phyloP scores from a whole-genome alignment of 2,329 filamentous ascomycete genomes.

The Ophiostoma himal-ulmi region DNA sequence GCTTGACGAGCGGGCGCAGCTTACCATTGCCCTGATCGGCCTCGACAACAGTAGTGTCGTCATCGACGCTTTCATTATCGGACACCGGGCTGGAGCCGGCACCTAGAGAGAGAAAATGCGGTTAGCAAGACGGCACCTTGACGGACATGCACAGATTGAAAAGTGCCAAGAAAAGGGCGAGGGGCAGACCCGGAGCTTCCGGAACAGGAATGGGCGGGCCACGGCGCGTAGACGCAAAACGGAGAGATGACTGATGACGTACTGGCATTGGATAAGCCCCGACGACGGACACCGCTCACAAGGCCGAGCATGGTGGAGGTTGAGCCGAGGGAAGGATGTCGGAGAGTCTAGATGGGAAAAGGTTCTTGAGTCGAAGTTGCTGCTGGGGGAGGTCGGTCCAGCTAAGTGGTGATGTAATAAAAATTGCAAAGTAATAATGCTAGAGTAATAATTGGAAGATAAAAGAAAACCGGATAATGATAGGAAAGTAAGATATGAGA shows the following conservation, averaged over 20 bases:
- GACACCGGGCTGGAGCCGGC: conserved; percentile 40
- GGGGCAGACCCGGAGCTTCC: not conserved
- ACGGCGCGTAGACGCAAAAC: not conserved
- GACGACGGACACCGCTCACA: conserved; percentile 3
- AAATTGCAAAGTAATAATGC: not conserved
- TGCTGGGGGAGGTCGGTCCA: not conserved
- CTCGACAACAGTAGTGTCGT: conserved; percentile 77
- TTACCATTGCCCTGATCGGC: conserved; percentile 90
- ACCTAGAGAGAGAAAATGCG: conserved; percentile 18
- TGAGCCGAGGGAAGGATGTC: not conserved
- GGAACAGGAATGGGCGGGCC: not conserved
- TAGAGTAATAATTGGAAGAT: not conserved
- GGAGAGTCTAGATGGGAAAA: not conserved
- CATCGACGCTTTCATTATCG: conserved; percentile 53
- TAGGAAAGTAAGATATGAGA: not conserved
- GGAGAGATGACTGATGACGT: not conserved
- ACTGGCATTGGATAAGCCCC: conserved; percentile 6
- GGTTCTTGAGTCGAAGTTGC: not conserved
- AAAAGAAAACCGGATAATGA: not conserved
- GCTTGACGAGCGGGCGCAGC: conserved; percentile 28
- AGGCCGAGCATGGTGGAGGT: conserved; percentile 7
- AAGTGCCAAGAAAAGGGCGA: not conserved
- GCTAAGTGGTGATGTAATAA: not conserved
- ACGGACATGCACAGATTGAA: not conserved
- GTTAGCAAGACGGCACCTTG: conserved; percentile 16